phyloP scores from a whole-genome alignment of 1,284 basidiomycete genomes.

The Heterobasidion annosum region DNA sequence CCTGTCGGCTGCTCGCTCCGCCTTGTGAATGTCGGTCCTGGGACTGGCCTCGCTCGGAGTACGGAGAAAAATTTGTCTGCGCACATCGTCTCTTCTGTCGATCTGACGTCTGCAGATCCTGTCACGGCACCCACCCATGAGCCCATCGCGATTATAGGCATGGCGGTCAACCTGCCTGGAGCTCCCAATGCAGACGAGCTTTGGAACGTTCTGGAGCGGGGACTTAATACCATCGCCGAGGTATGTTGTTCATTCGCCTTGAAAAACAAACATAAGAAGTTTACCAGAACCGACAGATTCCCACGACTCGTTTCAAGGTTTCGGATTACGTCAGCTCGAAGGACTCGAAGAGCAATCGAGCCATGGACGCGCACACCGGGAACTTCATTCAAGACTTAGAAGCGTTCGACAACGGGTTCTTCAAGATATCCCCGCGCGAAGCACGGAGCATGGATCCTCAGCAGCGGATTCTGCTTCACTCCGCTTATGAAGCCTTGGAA shows the following conservation, averaged over 20 bases:
- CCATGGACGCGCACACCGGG: constrained; percentile 44
- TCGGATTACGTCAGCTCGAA: constrained; percentile 24
- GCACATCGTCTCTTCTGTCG: constrained; percentile 18
- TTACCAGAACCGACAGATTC: constrained; percentile 34
- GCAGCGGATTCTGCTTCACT: constrained; percentile 56
- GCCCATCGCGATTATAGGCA: constrained; percentile 61
- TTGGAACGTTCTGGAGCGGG: constrained; percentile 51
- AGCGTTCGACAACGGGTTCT: constrained; percentile 62
- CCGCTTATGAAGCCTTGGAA: constrained; percentile 60
- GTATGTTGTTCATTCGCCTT: constrained; percentile 21
- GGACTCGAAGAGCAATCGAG: constrained; percentile 20
- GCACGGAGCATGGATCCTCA: constrained; percentile 70
- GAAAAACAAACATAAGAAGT: no score
- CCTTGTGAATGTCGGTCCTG: constrained; percentile 50
- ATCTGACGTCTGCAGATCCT: constrained; percentile 1
- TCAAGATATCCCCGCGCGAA: constrained; percentile 64
- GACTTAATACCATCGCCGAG: constrained; percentile 48
- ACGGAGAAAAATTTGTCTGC: constrained; percentile 27
- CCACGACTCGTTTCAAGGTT: constrained; percentile 44
- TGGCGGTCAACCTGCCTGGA: constrained; percentile 59
- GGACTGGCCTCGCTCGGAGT: constrained; percentile 31
- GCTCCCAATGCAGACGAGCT: constrained; percentile 36
- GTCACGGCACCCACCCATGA: constrained; percentile 23
- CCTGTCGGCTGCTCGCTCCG: constrained; percentile 14
- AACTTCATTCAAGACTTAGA: constrained; percentile 54